Base-by-base conservation (phyloP, 2,329 filamentous ascomycete genomes). In the Knufia petricola region DNA sequence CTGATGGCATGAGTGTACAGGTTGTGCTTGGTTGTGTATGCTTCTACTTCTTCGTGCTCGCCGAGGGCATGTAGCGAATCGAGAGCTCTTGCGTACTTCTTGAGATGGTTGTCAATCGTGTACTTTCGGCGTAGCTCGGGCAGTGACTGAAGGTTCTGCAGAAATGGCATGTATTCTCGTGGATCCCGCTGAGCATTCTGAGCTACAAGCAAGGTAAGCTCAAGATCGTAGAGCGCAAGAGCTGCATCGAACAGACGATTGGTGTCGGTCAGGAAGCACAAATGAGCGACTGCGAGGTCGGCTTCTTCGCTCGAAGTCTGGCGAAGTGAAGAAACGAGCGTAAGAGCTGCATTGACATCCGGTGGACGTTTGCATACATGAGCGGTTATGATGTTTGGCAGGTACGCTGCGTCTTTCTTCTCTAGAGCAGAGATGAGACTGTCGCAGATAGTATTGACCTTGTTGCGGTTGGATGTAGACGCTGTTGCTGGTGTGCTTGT, bases 181-280 rank as follows among this genome's bases (percentile, higher is more conserved):
- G 92, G 92, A 59, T 98, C 92, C 63, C 90, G 87, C 66, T 98
- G 92, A 0, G 89, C 92, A 62, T 95, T 89, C 61, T 98, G 92
- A 0, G 92, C 92, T 10, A 98, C 86, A 4, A 95, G 73, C 9
- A 98, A 74, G 2, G 90, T 83, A 6, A 98, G 78, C 9, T 95
- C 87, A 2, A 98, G 77, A 60, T 96, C 82, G 63, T 98, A 98
- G 2, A 96, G 73, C 1, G 89, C 89, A 1, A 98, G 73, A 0
- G 92, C 86, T 52, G 89, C 82, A 53, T 95, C 87, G 60, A 95
- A 98, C 0, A 98, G 77, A 32, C 82, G 81, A 64, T 95, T 94
- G 39, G 94, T 84, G 65, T 98, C 92, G 0, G 89, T 87, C 36
- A 98, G 76, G 73, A 98, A 98, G 72, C 88, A 96, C 52, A 98